These are phyloP conservation scores for Astraeus odoratus DNA, from an alignment of 768 basidiomycete species.

Conservation along the genomic window DNA sequence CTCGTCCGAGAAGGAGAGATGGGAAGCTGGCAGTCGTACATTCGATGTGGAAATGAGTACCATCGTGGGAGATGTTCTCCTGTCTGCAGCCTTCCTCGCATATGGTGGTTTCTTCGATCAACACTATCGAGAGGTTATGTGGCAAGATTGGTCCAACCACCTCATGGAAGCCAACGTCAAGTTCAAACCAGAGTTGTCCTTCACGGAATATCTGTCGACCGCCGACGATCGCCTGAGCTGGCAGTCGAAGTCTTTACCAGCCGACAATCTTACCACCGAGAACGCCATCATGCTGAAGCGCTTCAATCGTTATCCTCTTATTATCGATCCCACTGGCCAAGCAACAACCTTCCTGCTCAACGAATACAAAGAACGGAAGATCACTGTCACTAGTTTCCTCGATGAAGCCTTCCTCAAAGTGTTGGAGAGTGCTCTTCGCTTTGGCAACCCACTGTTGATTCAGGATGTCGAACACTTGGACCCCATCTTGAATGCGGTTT, in stretches of 20 bases:
- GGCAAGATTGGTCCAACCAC: conserved; percentile 92
- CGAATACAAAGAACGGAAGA: conserved; percentile 93
- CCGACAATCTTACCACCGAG: conserved; percentile 93
- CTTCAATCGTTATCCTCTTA: conserved; percentile 94
- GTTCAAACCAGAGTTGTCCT: conserved; percentile 86
- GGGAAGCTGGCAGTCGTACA: conserved; percentile 91
- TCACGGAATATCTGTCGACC: conserved; percentile 94
- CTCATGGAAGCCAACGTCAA: conserved; percentile 84
- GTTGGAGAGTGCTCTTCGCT: conserved; percentile 95
- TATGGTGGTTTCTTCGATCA: conserved; percentile 99
- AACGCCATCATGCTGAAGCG: conserved; percentile 99
- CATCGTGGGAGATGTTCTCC: conserved; percentile 91
- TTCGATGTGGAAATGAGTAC: conserved; percentile 99
- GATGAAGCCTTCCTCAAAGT: conserved; percentile 99
- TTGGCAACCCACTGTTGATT: conserved; percentile 94
- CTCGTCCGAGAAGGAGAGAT: conserved; percentile 89
- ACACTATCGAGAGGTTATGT: conserved; percentile 94
- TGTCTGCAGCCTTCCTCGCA: conserved; percentile 94
- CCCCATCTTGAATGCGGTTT: conserved; percentile 93
- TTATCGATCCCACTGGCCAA: conserved; percentile 97
- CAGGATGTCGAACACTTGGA: conserved; percentile 98
- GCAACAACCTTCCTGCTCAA: conserved; percentile 92
- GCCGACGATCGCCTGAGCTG: conserved; percentile 93
- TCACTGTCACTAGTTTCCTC: conserved; percentile 96
- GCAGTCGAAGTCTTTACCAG: conserved; percentile 94